Evolutionary conservation across 148 eudicot genomes (phyloP).

Genomic region (Selenicereus undatus): DNA sequence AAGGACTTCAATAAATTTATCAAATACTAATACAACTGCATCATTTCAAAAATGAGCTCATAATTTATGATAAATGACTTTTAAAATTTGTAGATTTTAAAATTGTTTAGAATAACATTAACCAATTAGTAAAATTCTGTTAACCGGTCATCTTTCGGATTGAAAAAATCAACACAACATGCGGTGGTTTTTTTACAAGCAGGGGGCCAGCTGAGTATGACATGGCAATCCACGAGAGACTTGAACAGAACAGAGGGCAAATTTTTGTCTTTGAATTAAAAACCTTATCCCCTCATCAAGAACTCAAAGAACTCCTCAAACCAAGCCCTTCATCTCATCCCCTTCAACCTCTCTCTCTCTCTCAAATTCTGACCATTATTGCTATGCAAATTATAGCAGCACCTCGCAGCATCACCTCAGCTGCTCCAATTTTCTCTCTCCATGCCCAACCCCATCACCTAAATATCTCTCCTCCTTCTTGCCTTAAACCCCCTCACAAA

Average conservation of each 20-base stretch:
- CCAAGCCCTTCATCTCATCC: constrained; percentile 6
- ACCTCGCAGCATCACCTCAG: constrained; percentile 18
- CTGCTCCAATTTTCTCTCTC: constrained; percentile 25
- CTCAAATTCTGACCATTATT: background rate
- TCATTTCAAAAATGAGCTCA: too few species aligned
- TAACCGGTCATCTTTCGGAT: too few species aligned
- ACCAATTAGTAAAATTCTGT: too few species aligned
- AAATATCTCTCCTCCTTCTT: constrained; percentile 8
- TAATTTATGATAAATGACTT: too few species aligned
- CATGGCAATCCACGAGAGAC: background rate
- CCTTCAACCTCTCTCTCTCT: background rate
- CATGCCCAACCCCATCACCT: constrained; percentile 19
- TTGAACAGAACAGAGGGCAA: background rate
- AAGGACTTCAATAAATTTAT: too few species aligned
- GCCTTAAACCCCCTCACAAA: constrained; percentile 24
- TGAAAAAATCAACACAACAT: too few species aligned
- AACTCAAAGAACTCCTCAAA: background rate
- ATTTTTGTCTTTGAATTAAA: background rate
- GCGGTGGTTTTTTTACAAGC: too few species aligned
- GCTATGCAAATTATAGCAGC: constrained; percentile 38
- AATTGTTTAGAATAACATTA: too few species aligned
- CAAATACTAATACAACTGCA: too few species aligned
- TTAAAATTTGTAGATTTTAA: too few species aligned
- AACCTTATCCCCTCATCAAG: constrained; percentile 1
- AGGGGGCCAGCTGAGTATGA: background rate